These are phyloP conservation scores for Podila verticillata DNA, from an alignment of 192 early-diverging fungal genomes.

Conservation along the genomic window DNA sequence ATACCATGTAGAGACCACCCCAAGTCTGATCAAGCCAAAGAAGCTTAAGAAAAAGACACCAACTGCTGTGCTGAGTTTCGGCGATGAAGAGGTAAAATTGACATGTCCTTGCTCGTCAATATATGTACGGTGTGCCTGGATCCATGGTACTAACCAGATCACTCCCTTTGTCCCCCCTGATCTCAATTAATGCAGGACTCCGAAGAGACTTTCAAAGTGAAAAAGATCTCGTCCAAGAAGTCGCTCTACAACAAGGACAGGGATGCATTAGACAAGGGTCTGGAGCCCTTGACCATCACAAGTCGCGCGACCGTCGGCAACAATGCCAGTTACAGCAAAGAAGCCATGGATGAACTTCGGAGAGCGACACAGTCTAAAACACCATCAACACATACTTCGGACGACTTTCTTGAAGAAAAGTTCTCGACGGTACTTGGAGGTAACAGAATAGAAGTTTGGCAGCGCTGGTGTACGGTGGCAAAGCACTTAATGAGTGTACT, in stretches of 20 bases:
- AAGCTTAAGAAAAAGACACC: constrained; percentile 33
- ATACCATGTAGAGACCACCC: constrained; percentile 3
- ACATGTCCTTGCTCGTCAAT: neutral
- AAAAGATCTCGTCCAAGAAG: constrained; percentile 56
- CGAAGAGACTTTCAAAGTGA: constrained; percentile 54
- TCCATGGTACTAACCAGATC: neutral
- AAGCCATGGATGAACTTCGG: constrained; percentile 46
- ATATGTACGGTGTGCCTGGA: constrained; percentile 3
- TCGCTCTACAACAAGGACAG: constrained; percentile 26
- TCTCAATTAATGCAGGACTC: constrained; percentile 22
- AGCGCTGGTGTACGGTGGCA: neutral
- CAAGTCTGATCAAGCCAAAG: constrained; percentile 13
- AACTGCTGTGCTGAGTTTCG: constrained; percentile 36
- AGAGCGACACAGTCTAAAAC: constrained; percentile 46
- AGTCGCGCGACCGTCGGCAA: constrained; percentile 36
- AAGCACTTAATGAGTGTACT: no score
- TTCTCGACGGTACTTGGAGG: constrained; percentile 55
- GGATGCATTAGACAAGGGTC: constrained; percentile 10
- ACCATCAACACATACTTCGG: constrained; percentile 19
- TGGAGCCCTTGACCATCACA: constrained; percentile 16
- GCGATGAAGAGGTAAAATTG: constrained; percentile 34
- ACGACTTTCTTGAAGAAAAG: constrained; percentile 54
- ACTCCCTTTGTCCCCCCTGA: neutral
- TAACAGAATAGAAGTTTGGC: neutral
- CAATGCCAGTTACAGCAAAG: constrained; percentile 44